These are phyloP conservation scores for Angophora floribunda DNA, from an alignment of 345 rosid genomes.

Conservation along the genomic window DNA sequence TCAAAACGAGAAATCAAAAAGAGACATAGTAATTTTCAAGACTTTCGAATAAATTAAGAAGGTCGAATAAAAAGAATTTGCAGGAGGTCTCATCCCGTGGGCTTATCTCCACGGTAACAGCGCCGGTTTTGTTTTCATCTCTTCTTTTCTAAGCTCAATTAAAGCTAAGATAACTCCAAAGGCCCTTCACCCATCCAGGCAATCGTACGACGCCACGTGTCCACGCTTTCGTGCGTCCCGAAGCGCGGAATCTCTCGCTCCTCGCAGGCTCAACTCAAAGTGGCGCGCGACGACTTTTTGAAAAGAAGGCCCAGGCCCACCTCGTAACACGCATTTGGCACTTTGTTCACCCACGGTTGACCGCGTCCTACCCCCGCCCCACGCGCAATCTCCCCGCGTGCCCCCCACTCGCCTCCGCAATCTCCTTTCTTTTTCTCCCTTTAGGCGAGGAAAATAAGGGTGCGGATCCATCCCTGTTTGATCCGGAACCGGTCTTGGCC, in stretches of 20 bases:
- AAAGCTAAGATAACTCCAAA: neutral
- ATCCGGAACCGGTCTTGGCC: neutral
- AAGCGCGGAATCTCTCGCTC: neutral
- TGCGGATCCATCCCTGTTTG: neutral
- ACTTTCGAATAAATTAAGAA: neutral
- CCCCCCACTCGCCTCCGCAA: neutral
- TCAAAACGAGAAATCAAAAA: neutral
- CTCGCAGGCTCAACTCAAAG: neutral
- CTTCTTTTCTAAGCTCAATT: neutral
- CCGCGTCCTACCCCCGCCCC: neutral
- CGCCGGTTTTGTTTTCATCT: neutral
- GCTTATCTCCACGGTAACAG: neutral
- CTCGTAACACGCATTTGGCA: neutral
- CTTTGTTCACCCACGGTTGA: constrained; percentile 25
- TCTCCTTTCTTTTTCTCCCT: neutral
- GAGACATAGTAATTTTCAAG: neutral
- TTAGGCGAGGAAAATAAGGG: neutral
- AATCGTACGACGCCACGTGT: neutral
- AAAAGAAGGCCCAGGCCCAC: constrained; percentile 1
- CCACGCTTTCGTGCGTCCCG: neutral
- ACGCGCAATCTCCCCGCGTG: neutral
- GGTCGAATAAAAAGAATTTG: neutral
- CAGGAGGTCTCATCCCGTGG: neutral
- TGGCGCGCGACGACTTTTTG: neutral
- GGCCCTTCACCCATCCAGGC: neutral